Evolutionary conservation across 2,329 filamentous ascomycete species (phyloP).

Genomic region (Trichoderma oligosporum): DNA sequence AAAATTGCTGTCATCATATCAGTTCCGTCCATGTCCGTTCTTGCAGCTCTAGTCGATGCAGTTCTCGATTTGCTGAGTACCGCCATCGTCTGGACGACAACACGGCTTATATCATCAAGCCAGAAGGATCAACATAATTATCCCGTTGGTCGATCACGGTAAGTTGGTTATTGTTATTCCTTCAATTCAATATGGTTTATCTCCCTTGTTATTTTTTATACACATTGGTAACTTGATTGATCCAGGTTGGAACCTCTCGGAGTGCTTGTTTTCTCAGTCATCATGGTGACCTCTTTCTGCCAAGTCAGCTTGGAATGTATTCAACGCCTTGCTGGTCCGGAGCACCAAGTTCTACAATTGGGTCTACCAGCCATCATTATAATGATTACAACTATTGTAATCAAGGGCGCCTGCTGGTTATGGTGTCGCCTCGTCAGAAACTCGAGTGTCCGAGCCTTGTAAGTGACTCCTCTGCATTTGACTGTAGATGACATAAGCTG

Average conservation of each 20-base stretch:
- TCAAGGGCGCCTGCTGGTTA: slow-evolving; percentile 79
- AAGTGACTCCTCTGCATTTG: slow-evolving; percentile 30
- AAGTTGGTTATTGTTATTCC: slow-evolving; percentile 21
- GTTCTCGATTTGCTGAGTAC: slow-evolving; percentile 78
- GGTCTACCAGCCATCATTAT: slow-evolving; percentile 69
- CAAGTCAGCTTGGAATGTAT: slow-evolving; percentile 72
- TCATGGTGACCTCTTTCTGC: slow-evolving; percentile 82
- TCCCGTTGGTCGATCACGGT: slow-evolving; percentile 67
- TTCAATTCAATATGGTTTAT: no score
- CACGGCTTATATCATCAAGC: slow-evolving; percentile 61
- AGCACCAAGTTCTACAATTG: slow-evolving; percentile 69
- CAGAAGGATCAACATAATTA: slow-evolving; percentile 71
- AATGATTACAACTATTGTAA: slow-evolving; percentile 75
- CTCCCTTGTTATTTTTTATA: background rate
- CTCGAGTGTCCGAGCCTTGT: slow-evolving; percentile 77
- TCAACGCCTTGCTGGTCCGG: slow-evolving; percentile 55
- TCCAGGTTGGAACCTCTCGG: slow-evolving; percentile 72
- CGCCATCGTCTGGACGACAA: slow-evolving; percentile 76
- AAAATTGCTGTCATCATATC: slow-evolving; percentile 75
- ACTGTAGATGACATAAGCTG: slow-evolving; percentile 4
- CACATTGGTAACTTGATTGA: background rate
- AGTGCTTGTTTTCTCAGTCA: slow-evolving; percentile 75
- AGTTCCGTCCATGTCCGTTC: slow-evolving; percentile 75
- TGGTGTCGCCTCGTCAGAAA: slow-evolving; percentile 86
- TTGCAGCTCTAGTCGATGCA: slow-evolving; percentile 75